phyloP scores from a whole-genome alignment of 345 rosid species.

The Combretum micranthum region DNA sequence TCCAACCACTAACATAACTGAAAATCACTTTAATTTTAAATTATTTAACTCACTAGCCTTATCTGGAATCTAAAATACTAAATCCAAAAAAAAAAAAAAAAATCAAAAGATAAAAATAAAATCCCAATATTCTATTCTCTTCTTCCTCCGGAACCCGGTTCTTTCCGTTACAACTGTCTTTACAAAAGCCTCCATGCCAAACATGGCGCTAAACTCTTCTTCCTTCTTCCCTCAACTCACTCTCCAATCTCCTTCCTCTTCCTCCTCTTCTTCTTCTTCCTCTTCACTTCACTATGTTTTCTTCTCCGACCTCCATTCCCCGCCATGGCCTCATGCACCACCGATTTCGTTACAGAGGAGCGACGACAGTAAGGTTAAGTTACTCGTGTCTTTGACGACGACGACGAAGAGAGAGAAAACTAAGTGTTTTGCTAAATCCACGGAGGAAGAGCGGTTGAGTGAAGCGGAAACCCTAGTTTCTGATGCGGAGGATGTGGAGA shows the following conservation, averaged over 20 bases:
- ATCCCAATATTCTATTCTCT: too few species aligned
- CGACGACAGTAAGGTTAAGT: constrained; percentile 18
- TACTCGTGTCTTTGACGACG: constrained; percentile 21
- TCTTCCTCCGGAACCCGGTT: too few species aligned
- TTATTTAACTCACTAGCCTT: too few species aligned
- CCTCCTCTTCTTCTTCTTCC: constrained; percentile 26
- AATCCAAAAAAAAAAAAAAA: too few species aligned
- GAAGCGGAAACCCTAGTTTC: constrained; percentile 34
- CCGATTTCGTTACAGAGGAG: constrained; percentile 22
- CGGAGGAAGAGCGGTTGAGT: constrained; percentile 41
- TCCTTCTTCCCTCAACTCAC: neutral
- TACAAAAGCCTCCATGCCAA: neutral
- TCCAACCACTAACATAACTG: too few species aligned
- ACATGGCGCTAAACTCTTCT: constrained; percentile 13
- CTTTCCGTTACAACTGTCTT: too few species aligned
- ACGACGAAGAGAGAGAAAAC: constrained; percentile 31
- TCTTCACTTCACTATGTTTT: constrained; percentile 28
- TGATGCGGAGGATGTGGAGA: constrained; percentile 24
- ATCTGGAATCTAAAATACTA: too few species aligned
- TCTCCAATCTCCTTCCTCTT: constrained; percentile 15
- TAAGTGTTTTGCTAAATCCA: constrained; percentile 45
- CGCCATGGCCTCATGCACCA: constrained; percentile 25
- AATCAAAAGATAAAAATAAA: too few species aligned
- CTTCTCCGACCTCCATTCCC: constrained; percentile 19
- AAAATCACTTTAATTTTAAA: too few species aligned